A percentile compares a stretch with the other conserved stretches of the same genome.
These are phyloP conservation scores for Jatropha podagrica DNA, from an alignment of 441 rosid genomes.

Conservation along the genomic window DNA sequence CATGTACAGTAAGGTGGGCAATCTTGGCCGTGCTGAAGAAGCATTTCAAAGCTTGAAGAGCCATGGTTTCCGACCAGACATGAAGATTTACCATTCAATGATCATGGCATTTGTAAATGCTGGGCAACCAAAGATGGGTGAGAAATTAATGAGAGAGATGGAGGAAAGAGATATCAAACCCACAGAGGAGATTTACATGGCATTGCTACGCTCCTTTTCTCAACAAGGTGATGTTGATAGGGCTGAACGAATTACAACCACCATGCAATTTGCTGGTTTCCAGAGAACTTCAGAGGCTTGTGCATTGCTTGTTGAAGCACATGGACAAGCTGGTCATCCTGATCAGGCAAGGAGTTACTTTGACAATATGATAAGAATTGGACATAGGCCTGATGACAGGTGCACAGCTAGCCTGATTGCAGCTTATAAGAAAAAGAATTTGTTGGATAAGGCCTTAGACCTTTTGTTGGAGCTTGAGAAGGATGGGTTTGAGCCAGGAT, in stretches of 20 bases:
- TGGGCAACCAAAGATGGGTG: slow-evolving; percentile 48
- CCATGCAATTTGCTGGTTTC: slow-evolving; percentile 47
- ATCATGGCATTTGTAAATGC: slow-evolving; percentile 68
- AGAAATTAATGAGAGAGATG: slow-evolving; percentile 57
- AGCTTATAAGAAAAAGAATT: slow-evolving; percentile 63
- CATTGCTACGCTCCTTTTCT: slow-evolving; percentile 67
- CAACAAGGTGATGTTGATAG: slow-evolving; percentile 43
- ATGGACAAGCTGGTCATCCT: slow-evolving; percentile 42
- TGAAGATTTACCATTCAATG: slow-evolving; percentile 60
- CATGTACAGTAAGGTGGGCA: slow-evolving; percentile 71
- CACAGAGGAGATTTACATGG: slow-evolving; percentile 58
- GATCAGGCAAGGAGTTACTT: slow-evolving; percentile 60
- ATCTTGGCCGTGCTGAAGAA: slow-evolving; percentile 62
- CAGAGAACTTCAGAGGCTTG: slow-evolving; percentile 49
- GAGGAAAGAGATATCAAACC: slow-evolving; percentile 45
- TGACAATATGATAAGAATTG: slow-evolving; percentile 53
- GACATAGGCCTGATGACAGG: slow-evolving; percentile 66
- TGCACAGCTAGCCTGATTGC: slow-evolving; percentile 63
- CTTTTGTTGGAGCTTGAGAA: slow-evolving; percentile 73
- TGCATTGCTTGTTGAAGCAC: slow-evolving; percentile 61
- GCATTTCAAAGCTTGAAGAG: slow-evolving; percentile 58
- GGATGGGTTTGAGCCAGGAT: slow-evolving; percentile 72
- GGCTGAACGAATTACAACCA: slow-evolving; percentile 39
- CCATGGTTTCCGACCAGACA: slow-evolving; percentile 62
- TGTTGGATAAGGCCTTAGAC: slow-evolving; percentile 66